These are phyloP conservation scores for Populus pruinosa DNA, from an alignment of 345 rosid species.

Conservation along the genomic window DNA sequence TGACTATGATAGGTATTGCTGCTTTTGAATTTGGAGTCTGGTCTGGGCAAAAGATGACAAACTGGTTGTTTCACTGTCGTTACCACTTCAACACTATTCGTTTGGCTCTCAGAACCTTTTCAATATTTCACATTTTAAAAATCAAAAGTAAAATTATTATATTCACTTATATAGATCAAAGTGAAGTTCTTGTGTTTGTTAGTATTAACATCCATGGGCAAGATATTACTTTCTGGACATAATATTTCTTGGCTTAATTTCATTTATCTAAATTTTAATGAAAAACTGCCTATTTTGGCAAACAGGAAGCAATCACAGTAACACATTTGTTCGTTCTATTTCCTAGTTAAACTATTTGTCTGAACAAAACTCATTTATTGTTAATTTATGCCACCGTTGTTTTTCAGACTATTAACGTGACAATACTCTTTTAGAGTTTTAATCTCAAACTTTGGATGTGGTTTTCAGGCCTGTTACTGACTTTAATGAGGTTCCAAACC, in stretches of 20 bases:
- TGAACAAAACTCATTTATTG: neutral
- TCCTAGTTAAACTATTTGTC: neutral
- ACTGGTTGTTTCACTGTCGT: neutral
- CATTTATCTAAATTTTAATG: neutral
- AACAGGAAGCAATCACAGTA: neutral
- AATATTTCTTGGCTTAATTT: neutral
- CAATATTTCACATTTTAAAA: neutral
- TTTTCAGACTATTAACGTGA: neutral
- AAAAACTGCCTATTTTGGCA: neutral
- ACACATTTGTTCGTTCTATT: neutral
- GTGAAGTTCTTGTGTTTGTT: neutral
- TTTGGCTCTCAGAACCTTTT: neutral
- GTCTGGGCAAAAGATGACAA: neutral
- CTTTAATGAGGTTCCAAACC: constrained; percentile 76
- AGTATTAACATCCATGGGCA: neutral
- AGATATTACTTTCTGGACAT: neutral
- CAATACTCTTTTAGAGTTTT: constrained; percentile 4
- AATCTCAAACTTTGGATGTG: constrained; percentile 11
- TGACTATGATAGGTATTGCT: neutral
- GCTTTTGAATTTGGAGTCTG: neutral
- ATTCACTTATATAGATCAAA: neutral
- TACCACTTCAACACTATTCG: neutral
- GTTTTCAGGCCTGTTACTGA: constrained; percentile 78
- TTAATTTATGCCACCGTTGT: neutral
- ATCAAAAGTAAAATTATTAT: neutral